phyloP scores from a whole-genome alignment of 2,329 filamentous ascomycete species.

The Pseudocercospora macadamiae region DNA sequence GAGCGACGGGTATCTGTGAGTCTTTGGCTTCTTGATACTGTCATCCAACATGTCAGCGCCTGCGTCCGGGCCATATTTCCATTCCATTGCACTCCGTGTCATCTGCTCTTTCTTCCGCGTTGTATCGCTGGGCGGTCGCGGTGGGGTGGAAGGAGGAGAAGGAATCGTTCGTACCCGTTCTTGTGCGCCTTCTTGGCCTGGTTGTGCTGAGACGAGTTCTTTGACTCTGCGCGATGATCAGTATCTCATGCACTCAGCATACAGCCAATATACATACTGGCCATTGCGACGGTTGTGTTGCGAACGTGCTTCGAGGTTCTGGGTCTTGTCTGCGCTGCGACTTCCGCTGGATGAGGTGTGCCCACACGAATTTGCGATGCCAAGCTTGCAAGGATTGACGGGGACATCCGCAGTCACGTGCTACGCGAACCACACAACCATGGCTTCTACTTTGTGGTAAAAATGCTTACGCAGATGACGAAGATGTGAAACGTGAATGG shows the following conservation, averaged over 20 bases:
- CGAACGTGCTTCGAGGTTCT: slow-evolving; percentile 21
- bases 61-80: slow-evolving; percentile 2
- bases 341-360: slow-evolving; percentile 7
- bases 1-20: slow-evolving; percentile 96
- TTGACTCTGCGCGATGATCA: slow-evolving; percentile 72
- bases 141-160: slow-evolving; percentile 5
- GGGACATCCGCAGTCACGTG: not conserved
- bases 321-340: slow-evolving; percentile 1
- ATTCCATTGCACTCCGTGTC: not conserved
- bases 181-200: slow-evolving; percentile 98
- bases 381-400: not conserved
- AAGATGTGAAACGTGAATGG: not conserved
- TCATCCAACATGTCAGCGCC: slow-evolving; percentile 20
- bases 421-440: not conserved
- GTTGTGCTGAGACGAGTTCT: slow-evolving; percentile 99
- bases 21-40: slow-evolving; percentile 99
- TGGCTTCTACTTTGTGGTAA: not conserved
- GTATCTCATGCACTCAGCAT: slow-evolving; percentile 4
- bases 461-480: not conserved
- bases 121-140: slow-evolving; percentile 5
- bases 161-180: slow-evolving; percentile 98
- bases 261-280: slow-evolving; percentile 60
- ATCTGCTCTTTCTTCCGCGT: not conserved
- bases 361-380: not conserved
- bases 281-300: slow-evolving; percentile 58